Evolutionary conservation across 805 yeast genomes (phyloP).

Genomic region (Komagataella kurtzmanii): DNA sequence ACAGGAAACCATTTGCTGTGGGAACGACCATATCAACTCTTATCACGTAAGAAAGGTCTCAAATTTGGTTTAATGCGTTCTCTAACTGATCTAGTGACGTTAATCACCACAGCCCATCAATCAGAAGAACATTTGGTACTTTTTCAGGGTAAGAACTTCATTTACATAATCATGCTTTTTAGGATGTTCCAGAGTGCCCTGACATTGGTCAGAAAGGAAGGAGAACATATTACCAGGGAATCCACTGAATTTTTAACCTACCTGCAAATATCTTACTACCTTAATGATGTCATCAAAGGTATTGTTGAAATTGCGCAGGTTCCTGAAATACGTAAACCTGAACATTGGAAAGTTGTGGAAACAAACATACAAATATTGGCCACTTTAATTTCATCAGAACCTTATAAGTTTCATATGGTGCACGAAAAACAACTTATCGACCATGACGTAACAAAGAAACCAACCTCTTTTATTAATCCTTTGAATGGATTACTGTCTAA

Average conservation of each 20-base stretch:
- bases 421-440: constrained; percentile 8
- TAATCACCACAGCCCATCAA: neutral
- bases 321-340: constrained; percentile 12
- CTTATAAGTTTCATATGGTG: neutral
- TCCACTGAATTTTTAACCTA: constrained; percentile 34
- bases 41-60: neutral
- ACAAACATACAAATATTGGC: constrained; percentile 5
- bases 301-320: constrained; percentile 9
- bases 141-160: constrained; percentile 22
- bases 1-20: constrained; percentile 11
- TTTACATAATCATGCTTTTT: constrained; percentile 30
- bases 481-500: constrained; percentile 41
- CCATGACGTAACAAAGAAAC: constrained; percentile 28
- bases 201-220: constrained; percentile 42
- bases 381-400: neutral
- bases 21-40: constrained; percentile 1
- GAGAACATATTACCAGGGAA: constrained; percentile 58
- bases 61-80: neutral
- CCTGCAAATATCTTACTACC: constrained; percentile 17
- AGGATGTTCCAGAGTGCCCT: constrained; percentile 45
- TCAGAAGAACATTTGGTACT: constrained; percentile 9
- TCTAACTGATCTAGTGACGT: neutral
- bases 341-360: constrained; percentile 6
- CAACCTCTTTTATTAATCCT: constrained; percentile 47
- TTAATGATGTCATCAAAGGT: neutral